phyloP scores from a whole-genome alignment of 441 rosid genomes.

The Populus hybrid region DNA sequence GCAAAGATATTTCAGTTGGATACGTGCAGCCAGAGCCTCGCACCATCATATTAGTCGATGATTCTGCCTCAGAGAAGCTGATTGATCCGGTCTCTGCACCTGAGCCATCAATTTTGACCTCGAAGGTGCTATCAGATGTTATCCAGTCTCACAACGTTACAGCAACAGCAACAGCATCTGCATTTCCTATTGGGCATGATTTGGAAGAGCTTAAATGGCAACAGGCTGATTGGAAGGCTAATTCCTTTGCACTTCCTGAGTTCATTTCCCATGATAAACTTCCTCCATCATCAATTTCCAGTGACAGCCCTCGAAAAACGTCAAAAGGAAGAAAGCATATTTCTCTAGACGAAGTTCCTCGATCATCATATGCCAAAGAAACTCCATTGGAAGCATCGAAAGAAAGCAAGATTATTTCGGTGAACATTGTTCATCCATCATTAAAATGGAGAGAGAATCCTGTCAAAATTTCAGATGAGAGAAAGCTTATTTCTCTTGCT shows the following conservation, averaged over 20 bases:
- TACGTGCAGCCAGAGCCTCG: conserved; percentile 30
- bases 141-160: conserved; percentile 17
- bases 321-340: conserved; percentile 19
- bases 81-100: conserved; percentile 37
- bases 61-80: conserved; percentile 39
- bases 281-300: conserved; percentile 23
- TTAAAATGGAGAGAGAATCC: conserved; percentile 9
- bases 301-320: conserved; percentile 27
- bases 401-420: conserved; percentile 20
- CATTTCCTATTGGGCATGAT: conserved; percentile 20
- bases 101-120: conserved; percentile 28
- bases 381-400: conserved; percentile 23
- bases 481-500: conserved; percentile 14
- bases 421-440: conserved; percentile 21
- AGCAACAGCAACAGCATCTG: conserved; percentile 12
- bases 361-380: conserved; percentile 17
- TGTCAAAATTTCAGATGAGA: conserved; percentile 19
- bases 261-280: conserved; percentile 33
- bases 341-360: conserved; percentile 14
- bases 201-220: conserved; percentile 43
- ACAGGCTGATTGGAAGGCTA: conserved; percentile 26
- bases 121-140: conserved; percentile 30
- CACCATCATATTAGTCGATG: conserved; percentile 31
- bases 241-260: conserved; percentile 27
- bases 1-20: conserved; percentile 31